Percentiles rank a stretch among this genome's conserved stretches.
These are phyloP conservation scores for Fusarium burgessii DNA, from an alignment of 2,329 filamentous ascomycete species.

Conservation along the genomic window DNA sequence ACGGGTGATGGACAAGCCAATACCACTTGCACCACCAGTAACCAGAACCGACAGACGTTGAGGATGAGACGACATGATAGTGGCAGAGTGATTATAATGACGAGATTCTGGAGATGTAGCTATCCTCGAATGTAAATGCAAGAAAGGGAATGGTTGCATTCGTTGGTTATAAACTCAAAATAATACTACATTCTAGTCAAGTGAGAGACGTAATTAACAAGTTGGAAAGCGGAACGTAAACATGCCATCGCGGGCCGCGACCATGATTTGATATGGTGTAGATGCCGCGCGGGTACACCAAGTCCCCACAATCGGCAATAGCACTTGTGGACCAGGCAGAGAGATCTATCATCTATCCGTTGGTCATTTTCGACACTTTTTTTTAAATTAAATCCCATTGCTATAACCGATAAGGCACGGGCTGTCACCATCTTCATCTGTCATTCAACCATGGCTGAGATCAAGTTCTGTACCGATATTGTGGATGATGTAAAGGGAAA, in stretches of 20 bases:
- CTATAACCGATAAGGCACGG: no score
- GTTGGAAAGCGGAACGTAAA: not conserved
- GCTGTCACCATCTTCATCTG: no score
- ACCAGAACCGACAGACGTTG: not conserved
- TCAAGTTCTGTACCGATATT: not conserved
- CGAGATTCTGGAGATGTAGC: not conserved
- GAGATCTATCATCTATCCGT: no score
- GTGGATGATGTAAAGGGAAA: not conserved
- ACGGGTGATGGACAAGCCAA: not conserved
- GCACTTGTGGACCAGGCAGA: not conserved
- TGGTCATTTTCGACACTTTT: accelerated
- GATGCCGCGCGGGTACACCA: not conserved
- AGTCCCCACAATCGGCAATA: not conserved
- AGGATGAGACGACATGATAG: accelerated
- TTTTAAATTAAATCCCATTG: not conserved
- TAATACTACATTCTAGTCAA: accelerated
- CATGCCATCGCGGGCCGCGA: not conserved
- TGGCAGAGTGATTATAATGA: not conserved
- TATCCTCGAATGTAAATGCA: accelerated
- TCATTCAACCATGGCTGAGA: not conserved
- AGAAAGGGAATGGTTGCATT: not conserved
- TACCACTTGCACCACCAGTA: not conserved
- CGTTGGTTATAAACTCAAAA: accelerated
- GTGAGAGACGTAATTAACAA: not conserved
- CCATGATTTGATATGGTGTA: not conserved